phyloP scores from a whole-genome alignment of 2,329 filamentous ascomycete genomes.

The Colletotrichum sojae region DNA sequence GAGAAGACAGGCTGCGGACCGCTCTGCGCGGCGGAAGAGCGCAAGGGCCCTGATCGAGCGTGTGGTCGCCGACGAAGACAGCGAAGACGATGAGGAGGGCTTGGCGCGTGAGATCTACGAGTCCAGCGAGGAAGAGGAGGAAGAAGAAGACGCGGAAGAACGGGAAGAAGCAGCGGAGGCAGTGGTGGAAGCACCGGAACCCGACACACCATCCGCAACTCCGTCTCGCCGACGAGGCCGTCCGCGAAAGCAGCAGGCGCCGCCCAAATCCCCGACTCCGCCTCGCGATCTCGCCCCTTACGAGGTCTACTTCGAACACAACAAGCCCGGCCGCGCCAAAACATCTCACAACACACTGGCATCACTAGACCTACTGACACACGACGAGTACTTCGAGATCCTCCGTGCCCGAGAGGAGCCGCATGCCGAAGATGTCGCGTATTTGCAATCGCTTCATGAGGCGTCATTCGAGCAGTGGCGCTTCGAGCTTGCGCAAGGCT shows the following conservation, averaged over 20 bases:
- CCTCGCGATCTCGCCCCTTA: constrained; percentile 87
- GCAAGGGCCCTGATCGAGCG: constrained; percentile 82
- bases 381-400: constrained; percentile 90
- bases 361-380: constrained; percentile 82
- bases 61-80: constrained; percentile 73
- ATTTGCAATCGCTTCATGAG: constrained; percentile 81
- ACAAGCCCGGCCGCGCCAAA: constrained; percentile 83
- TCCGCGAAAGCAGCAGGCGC: constrained; percentile 60
- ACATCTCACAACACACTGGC: constrained; percentile 90
- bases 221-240: constrained; percentile 60
- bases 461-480: constrained; percentile 92
- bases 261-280: constrained; percentile 78
- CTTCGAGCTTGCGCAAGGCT: constrained; percentile 89
- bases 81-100: constrained; percentile 80
- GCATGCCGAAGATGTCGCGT: constrained; percentile 78
- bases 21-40: constrained; percentile 90
- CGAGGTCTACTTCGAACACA: constrained; percentile 95
- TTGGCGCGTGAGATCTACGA: constrained; percentile 79
- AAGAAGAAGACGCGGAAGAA: constrained; percentile 47
- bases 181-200: constrained; percentile 48
- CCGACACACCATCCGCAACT: constrained; percentile 61
- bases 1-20: constrained; percentile 80
- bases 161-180: constrained; percentile 48
- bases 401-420: constrained; percentile 76
- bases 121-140: constrained; percentile 67